A percentile compares a stretch with the other conserved stretches of the same genome.
Conservation (phyloP, 228 moss, liverwort and hornwort species). For the Sphagnum magellanicum region DNA sequence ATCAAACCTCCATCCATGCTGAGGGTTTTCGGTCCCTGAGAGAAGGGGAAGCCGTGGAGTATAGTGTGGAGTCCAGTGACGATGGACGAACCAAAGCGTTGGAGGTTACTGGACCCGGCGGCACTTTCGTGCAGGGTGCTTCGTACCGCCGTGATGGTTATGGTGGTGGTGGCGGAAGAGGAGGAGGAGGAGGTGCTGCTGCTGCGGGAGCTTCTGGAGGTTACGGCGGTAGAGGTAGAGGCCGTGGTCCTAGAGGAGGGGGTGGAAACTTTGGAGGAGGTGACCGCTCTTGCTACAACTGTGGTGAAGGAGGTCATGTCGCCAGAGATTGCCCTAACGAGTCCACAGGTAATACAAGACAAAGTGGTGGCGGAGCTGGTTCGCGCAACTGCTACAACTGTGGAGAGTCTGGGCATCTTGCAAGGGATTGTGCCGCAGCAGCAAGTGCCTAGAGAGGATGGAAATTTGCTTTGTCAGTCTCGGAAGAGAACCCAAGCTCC, state of each 20-base stretch:
- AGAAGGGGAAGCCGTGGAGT: conserved; percentile 91
- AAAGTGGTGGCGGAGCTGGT: conserved; percentile 60
- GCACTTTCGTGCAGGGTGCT: conserved; percentile 81
- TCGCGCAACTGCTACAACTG: conserved; percentile 92
- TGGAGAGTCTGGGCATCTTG: conserved; percentile 87
- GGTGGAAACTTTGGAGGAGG: conserved; percentile 34
- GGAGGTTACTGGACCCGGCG: conserved; percentile 72
- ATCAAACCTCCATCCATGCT: conserved; percentile 88
- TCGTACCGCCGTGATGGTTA: conserved; percentile 74
- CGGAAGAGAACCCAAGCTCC: neutral
- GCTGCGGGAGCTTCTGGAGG: conserved; percentile 42
- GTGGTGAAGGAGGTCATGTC: conserved; percentile 89
- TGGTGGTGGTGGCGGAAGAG: conserved; percentile 55
- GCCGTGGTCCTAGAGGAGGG: conserved; percentile 50
- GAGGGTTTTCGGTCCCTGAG: conserved; percentile 93
- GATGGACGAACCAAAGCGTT: conserved; percentile 89
- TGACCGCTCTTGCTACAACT: conserved; percentile 89
- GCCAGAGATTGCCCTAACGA: conserved; percentile 82
- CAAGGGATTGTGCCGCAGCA: conserved; percentile 69
- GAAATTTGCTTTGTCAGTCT: conserved; percentile 14
- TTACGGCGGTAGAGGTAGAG: conserved; percentile 19
- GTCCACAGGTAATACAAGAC: conserved; percentile 55
- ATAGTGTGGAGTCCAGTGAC: conserved; percentile 72
- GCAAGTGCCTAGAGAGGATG: conserved; percentile 40
- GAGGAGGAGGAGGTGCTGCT: conserved; percentile 27